A percentile compares a stretch with the other conserved stretches of the same genome.
Conservation (phyloP, 768 basidiomycete genomes). For the Psilocybe azurescens region DNA sequence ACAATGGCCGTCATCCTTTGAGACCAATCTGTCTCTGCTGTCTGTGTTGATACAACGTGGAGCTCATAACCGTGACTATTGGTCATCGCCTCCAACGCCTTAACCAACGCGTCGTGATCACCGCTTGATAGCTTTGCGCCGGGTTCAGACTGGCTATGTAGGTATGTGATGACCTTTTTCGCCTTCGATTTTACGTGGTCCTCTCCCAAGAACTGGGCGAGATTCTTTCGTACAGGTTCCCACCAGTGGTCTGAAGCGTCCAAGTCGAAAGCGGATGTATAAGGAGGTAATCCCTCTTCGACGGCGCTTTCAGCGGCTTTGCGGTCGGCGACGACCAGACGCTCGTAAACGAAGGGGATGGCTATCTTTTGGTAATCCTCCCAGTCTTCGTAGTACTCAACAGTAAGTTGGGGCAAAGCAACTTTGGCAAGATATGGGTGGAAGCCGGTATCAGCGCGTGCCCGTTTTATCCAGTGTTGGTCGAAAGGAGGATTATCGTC, state of each 20-base stretch:
- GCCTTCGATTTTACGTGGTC: constrained; percentile 28
- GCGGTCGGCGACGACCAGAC: constrained; percentile 78
- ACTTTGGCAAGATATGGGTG: constrained; percentile 76
- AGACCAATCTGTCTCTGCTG: constrained; percentile 57
- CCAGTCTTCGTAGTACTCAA: constrained; percentile 80
- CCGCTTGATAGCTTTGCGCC: constrained; percentile 52
- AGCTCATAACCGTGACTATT: constrained; percentile 59
- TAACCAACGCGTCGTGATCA: constrained; percentile 67
- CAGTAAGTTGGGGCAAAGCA: constrained; percentile 71
- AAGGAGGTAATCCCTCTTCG: constrained; percentile 40
- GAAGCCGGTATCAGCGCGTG: constrained; percentile 63
- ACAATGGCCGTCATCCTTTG: constrained; percentile 69
- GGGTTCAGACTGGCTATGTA: constrained; percentile 57
- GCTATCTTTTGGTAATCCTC: constrained; percentile 71
- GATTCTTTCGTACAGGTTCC: constrained; percentile 55
- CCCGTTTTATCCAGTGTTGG: constrained; percentile 42
- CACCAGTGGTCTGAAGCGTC: constrained; percentile 69
- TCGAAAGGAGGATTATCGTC: constrained; percentile 45
- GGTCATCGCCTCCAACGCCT: constrained; percentile 57
- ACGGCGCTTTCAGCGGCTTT: constrained; percentile 55
- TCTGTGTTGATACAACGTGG: constrained; percentile 54
- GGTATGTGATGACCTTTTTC: constrained; percentile 40
- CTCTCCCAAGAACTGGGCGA: constrained; percentile 49
- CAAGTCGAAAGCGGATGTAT: constrained; percentile 49
- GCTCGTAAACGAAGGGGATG: constrained; percentile 75